These are phyloP conservation scores for Thelephora ganbajun DNA, from an alignment of 768 basidiomycete species.

Conservation along the genomic window DNA sequence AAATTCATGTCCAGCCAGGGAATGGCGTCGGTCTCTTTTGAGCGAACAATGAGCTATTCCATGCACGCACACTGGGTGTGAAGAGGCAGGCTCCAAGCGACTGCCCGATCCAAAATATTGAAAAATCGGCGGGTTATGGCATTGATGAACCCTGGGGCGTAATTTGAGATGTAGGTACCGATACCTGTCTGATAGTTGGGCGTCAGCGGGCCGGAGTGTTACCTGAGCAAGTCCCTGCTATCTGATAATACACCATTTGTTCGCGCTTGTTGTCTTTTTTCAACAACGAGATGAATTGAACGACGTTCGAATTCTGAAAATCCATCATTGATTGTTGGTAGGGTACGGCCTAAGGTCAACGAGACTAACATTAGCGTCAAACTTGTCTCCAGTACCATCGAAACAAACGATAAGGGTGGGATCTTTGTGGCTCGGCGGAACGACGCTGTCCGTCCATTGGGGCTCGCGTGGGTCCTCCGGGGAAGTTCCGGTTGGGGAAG, in stretches of 20 bases:
- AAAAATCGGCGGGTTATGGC: conserved; percentile 19
- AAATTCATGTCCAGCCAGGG: conserved; percentile 39
- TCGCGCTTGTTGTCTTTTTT: conserved; percentile 31
- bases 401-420: conserved; percentile 54
- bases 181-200: conserved; percentile 30
- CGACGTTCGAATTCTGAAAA: conserved; percentile 25
- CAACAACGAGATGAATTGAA: conserved; percentile 33
- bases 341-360: not conserved
- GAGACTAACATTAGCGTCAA: conserved; percentile 41
- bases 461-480: too few relatives aligned
- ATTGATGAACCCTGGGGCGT: conserved; percentile 29
- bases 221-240: conserved; percentile 5
- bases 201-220: not conserved
- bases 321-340: not conserved
- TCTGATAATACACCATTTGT: conserved; percentile 48
- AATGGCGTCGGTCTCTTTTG: not conserved
- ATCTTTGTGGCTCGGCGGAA: too few relatives aligned
- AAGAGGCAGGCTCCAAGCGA: conserved; percentile 35
- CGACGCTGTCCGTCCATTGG: too few relatives aligned
- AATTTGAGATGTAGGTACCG: conserved; percentile 33
- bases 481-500: too few relatives aligned
- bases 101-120: conserved; percentile 28
- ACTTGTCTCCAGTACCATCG: conserved; percentile 52
- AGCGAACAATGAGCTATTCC: not conserved
- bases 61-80: conserved; percentile 29